Evolutionary conservation across 768 basidiomycete species (phyloP).

Genomic region (Xerocomellus amylosporus): DNA sequence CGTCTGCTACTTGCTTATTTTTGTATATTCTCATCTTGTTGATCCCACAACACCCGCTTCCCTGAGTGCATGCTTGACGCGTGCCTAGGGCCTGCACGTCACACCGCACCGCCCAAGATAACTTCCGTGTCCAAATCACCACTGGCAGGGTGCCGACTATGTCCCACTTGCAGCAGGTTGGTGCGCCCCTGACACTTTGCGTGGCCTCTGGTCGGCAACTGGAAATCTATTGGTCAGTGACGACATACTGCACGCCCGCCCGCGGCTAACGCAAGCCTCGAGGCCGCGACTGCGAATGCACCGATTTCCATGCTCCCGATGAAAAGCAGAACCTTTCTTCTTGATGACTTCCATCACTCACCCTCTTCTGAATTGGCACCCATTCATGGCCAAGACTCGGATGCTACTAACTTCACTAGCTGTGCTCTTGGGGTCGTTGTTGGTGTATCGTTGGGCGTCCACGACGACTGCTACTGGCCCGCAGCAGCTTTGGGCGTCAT

Average conservation of each 20-base stretch:
- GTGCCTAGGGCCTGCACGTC: slow-evolving; percentile 13
- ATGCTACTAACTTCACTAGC: slow-evolving; percentile 6
- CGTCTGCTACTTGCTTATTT: slow-evolving; percentile 15
- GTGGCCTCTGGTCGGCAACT: neutral
- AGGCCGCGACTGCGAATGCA: slow-evolving; percentile 7
- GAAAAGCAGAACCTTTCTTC: slow-evolving; percentile 11
- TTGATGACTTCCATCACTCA: slow-evolving; percentile 2
- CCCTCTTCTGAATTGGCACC: slow-evolving; percentile 1
- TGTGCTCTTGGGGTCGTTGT: slow-evolving; percentile 8
- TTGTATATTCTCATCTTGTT: slow-evolving; percentile 15
- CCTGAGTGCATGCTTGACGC: slow-evolving; percentile 22
- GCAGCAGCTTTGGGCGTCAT: neutral
- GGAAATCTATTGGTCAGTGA: slow-evolving; percentile 1
- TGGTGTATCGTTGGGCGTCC: neutral
- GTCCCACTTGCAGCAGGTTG: neutral
- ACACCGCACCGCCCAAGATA: slow-evolving; percentile 11
- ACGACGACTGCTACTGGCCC: neutral
- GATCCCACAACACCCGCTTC: slow-evolving; percentile 11
- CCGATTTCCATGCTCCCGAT: neutral
- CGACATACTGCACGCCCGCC: slow-evolving; percentile 1
- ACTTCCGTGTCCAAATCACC: slow-evolving; percentile 8
- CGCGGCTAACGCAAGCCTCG: slow-evolving; percentile 4
- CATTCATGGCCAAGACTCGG: neutral
- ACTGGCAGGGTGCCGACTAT: neutral
- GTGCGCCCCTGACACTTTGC: neutral